Evolutionary conservation across 2,329 filamentous ascomycete species (phyloP).

Genomic region (Phialophora macrospora): DNA sequence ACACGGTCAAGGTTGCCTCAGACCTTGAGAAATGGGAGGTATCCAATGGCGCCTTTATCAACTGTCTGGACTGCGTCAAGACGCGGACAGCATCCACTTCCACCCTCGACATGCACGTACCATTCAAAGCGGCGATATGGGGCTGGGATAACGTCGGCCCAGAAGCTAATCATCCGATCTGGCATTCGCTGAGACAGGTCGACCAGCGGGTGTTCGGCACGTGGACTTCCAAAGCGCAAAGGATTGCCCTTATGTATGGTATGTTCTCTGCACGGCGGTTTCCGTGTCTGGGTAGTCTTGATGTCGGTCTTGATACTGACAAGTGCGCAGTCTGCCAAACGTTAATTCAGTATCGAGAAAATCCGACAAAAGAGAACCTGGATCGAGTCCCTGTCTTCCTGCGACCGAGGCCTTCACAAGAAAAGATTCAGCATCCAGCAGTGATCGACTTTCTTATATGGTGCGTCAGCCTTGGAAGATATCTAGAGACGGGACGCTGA

Average conservation of each 20-base stretch:
- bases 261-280: background rate
- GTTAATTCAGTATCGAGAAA: conserved; percentile 35
- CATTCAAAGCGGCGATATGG: conserved; percentile 36
- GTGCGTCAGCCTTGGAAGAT: conserved; percentile 19
- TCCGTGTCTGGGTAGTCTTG: background rate
- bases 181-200: conserved; percentile 34
- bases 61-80: conserved; percentile 27
- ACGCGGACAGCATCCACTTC: conserved; percentile 17
- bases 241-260: conserved; percentile 37
- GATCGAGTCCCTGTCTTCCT: conserved; percentile 35
- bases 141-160: conserved; percentile 37
- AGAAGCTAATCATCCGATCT: conserved; percentile 35
- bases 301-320: background rate
- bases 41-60: conserved; percentile 36
- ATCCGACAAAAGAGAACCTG: conserved; percentile 36
- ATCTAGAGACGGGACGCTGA: background rate
- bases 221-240: conserved; percentile 36
- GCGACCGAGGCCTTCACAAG: conserved; percentile 34
- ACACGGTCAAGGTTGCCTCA: conserved; percentile 24
- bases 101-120: conserved; percentile 33
- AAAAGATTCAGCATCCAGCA: conserved; percentile 37
- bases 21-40: conserved; percentile 38
- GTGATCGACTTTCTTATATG: conserved; percentile 38
- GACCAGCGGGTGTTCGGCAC: conserved; percentile 38
- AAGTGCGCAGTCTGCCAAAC: conserved; percentile 30